Evolutionary conservation across 2,329 filamentous ascomycete genomes (phyloP), one percentile per base, ranked within the genome.

Genomic region (Fusarium udum): DNA sequence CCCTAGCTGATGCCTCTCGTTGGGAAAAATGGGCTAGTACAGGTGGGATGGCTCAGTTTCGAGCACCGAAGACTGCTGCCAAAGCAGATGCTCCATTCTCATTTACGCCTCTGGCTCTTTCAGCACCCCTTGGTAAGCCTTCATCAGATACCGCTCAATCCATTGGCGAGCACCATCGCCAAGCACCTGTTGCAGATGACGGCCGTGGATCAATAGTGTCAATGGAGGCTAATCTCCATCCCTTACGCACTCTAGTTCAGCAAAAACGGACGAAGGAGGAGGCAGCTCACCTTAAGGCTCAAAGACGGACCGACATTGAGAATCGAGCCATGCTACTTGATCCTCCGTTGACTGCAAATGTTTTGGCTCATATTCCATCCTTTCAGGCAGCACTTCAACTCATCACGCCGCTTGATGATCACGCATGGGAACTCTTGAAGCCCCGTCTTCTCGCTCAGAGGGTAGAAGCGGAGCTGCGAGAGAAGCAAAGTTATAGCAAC

Each of bases 341-440:
- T 37, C 92, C 92, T 32, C 91, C 93, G 3, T 83, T 95, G 64
- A 83, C 85, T 55, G 82, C 90, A 43, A 86, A 85, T 72, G 85
- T 93, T 46, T 84, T 95, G 64, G 87, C 87, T 62, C 90, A 92
- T 77, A 93, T 94, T 81, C 88, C 92, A 52, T 90, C 92, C 3
- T 95, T 94, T 80, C 89, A 92, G 78, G 92, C 92, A 42, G 91
- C 93, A 36, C 87, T 93, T 51, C 89, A 93, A 71, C 92, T 94
- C 42, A 88, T 89, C 15, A 86, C 88, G 31, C 90, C 91, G 26
- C 84, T 95, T 75, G 91, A 89, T 72, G 92, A 94, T 67, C 84
- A 85, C 61, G 89, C 91, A 7, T 95, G 93, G 93, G 87, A 89
- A 57, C 82, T 92, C 59, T 84, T 95, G 40, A 90, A 90, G 75